Conservation (phyloP, 1,139 yeast species). For the Debaryomyces subglobosus region DNA sequence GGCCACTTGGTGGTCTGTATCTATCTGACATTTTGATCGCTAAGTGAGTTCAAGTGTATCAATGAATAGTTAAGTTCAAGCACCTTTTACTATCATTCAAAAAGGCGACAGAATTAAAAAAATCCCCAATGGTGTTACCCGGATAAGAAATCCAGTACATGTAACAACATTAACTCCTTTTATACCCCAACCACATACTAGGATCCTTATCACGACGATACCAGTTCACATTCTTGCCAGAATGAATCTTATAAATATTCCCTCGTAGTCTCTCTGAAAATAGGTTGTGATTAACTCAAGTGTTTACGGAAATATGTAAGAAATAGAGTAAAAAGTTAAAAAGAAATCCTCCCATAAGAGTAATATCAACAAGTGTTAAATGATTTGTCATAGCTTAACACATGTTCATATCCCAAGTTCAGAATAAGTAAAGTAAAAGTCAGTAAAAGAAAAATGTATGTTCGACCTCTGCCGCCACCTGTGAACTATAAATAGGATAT, state of each 20-base stretch:
- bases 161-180: neutral
- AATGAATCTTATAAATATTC: neutral
- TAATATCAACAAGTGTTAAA: constrained; percentile 4
- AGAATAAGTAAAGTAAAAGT: neutral
- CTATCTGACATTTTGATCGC: constrained; percentile 41
- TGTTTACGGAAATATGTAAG: constrained; percentile 5
- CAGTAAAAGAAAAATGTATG: neutral
- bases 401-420: neutral
- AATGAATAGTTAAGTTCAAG: neutral
- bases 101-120: constrained; percentile 8
- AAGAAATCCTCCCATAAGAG: neutral
- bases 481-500: neutral
- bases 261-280: constrained; percentile 1
- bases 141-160: neutral
- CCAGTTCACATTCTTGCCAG: neutral
- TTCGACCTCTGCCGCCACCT: constrained; percentile 1
- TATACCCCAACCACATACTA: neutral
- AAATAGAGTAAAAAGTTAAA: constrained; percentile 4
- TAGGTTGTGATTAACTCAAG: constrained; percentile 5
- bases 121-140: constrained; percentile 8
- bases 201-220: neutral
- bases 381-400: neutral
- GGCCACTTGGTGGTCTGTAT: constrained; percentile 44
- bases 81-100: neutral
- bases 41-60: neutral